phyloP scores from a whole-genome alignment of 768 basidiomycete genomes.

The Russula sp. region DNA sequence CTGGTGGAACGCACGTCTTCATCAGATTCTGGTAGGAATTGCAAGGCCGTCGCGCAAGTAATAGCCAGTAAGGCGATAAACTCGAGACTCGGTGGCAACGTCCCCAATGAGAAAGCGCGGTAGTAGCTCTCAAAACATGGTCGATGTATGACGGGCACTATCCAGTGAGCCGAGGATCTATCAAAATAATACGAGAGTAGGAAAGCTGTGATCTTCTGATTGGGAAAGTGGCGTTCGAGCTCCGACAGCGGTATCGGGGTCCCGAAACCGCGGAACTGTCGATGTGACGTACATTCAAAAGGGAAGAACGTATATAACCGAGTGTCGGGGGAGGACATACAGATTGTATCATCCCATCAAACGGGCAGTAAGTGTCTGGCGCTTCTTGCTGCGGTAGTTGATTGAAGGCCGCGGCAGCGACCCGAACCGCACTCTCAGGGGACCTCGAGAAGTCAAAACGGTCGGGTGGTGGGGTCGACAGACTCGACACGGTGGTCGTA shows the following conservation, averaged over 20 bases:
- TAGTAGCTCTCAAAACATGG: slow-evolving; percentile 25
- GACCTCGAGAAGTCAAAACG: slow-evolving; percentile 4
- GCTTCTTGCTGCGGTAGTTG: slow-evolving; percentile 24
- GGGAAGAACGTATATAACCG: neutral
- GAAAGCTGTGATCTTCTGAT: slow-evolving; percentile 24
- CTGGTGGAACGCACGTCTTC: slow-evolving; percentile 20
- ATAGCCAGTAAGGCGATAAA: slow-evolving; percentile 26
- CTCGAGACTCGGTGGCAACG: slow-evolving; percentile 22
- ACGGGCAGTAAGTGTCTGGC: neutral
- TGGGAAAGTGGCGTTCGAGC: slow-evolving; percentile 23
- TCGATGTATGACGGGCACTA: slow-evolving; percentile 24
- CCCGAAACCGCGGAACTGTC: slow-evolving; percentile 10
- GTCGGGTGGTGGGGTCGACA: neutral
- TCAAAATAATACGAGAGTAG: slow-evolving; percentile 26
- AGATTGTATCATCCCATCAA: neutral
- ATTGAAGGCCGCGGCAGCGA: slow-evolving; percentile 22
- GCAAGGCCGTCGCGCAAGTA: slow-evolving; percentile 25
- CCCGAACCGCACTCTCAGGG: slow-evolving; percentile 19
- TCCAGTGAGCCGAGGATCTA: slow-evolving; percentile 24
- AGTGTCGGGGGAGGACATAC: neutral
- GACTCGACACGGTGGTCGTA: neutral
- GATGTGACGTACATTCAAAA: neutral
- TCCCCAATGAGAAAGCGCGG: slow-evolving; percentile 20
- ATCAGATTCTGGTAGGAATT: slow-evolving; percentile 25
- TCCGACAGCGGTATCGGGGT: slow-evolving; percentile 5